Base-by-base conservation (phyloP, 1,284 basidiomycete species). In the Schizophyllum commune region DNA sequence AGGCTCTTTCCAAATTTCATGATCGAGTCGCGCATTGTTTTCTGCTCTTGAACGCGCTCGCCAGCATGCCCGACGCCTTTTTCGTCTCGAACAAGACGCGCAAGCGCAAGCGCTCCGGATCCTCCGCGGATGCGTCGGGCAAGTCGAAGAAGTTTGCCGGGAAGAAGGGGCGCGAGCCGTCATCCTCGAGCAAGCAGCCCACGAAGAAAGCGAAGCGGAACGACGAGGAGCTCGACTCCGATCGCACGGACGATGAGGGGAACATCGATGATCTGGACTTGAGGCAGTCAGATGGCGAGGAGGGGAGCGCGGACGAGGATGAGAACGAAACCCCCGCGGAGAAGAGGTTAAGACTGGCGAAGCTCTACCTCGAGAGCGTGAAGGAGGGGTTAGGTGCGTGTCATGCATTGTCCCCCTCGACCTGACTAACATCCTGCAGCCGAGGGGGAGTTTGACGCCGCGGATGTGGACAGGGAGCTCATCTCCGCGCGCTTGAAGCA, bases 251-350 rank as follows among this genome's bases (percentile, higher is more conserved):
- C 56, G 84, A 78, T 55, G 83, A 78, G 39, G 83, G 74, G n/a
- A 83, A 75, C 57, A 78, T 94, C 60, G 91, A 93, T 68, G 88
- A 90, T 71, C 80, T 94, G 79, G 91, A 95, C 70, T 75, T 95
- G 61, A 77, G 83, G 54, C 83, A 75, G 17, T 69, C 67, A 13
- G 76, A 79, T 20, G 86, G 88, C 59, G 78, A 81, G 1, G 83
- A 84, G 63, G 81, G 79, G 55, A 89, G 86, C 68, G 86, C 80
- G 5, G 92, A 94, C 58, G 93, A 94, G 68, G 87, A 93, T 66
- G 83, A 88, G 64, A 82, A 89, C 66, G 94, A 99, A 78, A 98
- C 96, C 1, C 94, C 95, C 0, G 95, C 94, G 0, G 89, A 96
- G 79, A 98, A 99, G 74, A 78, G 96, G 62, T 79, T 99, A 11